These are phyloP conservation scores for Puccinia coronata DNA, from an alignment of 1,284 basidiomycete genomes.

Conservation along the genomic window DNA sequence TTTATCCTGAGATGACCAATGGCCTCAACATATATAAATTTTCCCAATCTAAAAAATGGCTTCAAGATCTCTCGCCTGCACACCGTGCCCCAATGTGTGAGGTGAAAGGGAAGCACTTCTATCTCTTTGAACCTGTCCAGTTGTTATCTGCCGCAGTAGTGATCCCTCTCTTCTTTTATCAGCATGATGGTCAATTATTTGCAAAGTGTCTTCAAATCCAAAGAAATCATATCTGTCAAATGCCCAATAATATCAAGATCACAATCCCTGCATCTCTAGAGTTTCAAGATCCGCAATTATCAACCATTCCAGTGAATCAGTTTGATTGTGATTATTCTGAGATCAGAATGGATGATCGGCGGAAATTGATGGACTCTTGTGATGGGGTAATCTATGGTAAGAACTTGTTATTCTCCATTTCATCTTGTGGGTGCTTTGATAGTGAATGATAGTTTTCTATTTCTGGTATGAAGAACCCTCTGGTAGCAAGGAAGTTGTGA, in stretches of 20 bases:
- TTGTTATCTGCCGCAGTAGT: not conserved
- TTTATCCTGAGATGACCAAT: not conserved
- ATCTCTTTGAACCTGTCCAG: slow-evolving; percentile 17
- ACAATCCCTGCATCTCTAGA: not conserved
- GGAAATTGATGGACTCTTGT: not conserved
- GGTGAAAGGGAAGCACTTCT: not conserved
- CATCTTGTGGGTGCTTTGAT: too few species aligned
- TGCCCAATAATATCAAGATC: not conserved
- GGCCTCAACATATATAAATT: not conserved
- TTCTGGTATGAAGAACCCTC: not conserved
- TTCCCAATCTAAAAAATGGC: not conserved
- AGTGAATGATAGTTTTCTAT: not conserved
- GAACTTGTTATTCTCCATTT: not conserved
- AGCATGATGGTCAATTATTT: not conserved
- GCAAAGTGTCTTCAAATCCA: not conserved
- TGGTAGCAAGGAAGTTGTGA: not conserved
- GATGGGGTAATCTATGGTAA: not conserved
- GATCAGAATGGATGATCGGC: not conserved
- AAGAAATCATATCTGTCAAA: not conserved
- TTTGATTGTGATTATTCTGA: not conserved
- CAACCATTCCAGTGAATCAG: not conserved
- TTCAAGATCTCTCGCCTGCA: not conserved
- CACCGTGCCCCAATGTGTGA: not conserved
- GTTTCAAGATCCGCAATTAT: not conserved
- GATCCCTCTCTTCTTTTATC: slow-evolving; percentile 9